phyloP scores from a whole-genome alignment of 768 basidiomycete species.

The Hemileccinum rubropunctum region DNA sequence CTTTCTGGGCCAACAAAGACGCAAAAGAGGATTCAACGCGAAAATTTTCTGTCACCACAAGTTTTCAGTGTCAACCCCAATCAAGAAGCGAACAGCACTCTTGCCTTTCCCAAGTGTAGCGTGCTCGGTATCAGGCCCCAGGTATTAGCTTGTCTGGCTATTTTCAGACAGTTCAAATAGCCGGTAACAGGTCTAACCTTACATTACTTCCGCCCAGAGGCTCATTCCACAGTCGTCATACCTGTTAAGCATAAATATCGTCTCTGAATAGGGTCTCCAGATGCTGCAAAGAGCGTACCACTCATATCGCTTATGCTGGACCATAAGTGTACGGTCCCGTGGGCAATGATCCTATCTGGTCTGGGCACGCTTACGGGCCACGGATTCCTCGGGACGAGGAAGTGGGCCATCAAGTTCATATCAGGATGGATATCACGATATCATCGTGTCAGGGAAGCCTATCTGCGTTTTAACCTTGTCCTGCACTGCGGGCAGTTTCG shows the following conservation, averaged over 20 bases:
- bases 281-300: neutral
- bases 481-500: too few species aligned
- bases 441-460: too few species aligned
- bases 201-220: too few species aligned
- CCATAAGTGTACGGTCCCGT: neutral
- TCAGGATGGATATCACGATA: too few species aligned
- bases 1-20: conserved; percentile 3
- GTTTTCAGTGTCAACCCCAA: neutral
- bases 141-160: neutral
- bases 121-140: neutral
- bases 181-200: conserved; percentile 2
- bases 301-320: neutral
- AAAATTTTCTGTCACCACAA: neutral
- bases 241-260: too few species aligned
- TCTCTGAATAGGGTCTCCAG: too few species aligned
- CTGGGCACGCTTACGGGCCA: too few species aligned
- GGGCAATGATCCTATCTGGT: neutral
- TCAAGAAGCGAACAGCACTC: neutral
- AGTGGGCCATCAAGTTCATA: neutral
- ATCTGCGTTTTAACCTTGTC: too few species aligned
- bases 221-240: too few species aligned
- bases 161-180: too few species aligned
- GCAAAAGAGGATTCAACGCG: too few species aligned
- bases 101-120: neutral
- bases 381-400: neutral